These are phyloP conservation scores for Sechiopsis laciniata DNA, from an alignment of 306 rosid genomes.

Conservation along the genomic window DNA sequence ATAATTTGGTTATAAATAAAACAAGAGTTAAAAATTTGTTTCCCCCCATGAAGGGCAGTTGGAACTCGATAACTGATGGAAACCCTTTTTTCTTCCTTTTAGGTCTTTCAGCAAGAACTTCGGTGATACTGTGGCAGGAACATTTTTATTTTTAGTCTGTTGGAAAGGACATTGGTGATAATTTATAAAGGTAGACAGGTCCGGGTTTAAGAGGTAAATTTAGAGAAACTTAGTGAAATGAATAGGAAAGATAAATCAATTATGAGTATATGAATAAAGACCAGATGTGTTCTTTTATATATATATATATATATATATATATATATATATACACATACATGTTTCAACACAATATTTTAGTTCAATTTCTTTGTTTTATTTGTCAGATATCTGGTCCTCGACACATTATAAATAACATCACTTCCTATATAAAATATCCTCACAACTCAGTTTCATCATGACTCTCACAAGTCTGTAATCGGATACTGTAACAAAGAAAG, in stretches of 20 bases:
- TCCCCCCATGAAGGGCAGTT: neutral
- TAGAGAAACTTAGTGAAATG: neutral
- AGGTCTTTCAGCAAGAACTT: neutral
- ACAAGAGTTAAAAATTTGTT: neutral
- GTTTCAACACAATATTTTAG: neutral
- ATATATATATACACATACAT: no score
- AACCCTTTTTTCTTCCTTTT: neutral
- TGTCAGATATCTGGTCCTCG: neutral
- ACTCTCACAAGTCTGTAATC: no score
- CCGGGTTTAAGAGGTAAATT: neutral
- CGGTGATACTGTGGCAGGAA: neutral
- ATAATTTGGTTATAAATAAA: neutral
- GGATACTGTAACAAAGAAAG: no score
- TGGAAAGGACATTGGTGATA: neutral
- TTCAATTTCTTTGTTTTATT: neutral
- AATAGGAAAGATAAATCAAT: neutral
- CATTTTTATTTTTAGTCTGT: neutral
- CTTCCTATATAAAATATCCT: neutral
- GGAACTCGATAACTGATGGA: neutral
- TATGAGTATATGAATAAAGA: neutral
- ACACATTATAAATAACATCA: constrained; percentile 1
- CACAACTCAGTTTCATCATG: no score
- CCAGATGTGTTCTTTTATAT: neutral
- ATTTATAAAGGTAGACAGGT: neutral
- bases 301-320: no score